These are phyloP conservation scores for Eudorina sp. DNA, from an alignment of 139 green algal genomes.

Conservation along the genomic window DNA sequence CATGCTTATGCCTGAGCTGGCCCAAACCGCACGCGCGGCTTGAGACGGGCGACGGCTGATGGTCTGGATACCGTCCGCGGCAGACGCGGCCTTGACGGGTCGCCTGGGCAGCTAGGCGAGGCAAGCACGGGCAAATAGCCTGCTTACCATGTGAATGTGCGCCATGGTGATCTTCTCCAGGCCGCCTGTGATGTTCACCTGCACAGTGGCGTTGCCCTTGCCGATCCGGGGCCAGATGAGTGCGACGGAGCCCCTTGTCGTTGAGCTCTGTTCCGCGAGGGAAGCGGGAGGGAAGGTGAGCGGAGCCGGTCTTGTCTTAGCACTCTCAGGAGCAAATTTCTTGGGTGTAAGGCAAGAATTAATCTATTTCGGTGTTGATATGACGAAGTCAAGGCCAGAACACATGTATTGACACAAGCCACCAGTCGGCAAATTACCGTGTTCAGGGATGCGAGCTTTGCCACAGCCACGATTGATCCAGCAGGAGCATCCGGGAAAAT, in stretches of 20 bases:
- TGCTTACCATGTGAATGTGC: background rate
- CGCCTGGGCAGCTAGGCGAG: no score
- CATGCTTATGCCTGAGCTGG: no score
- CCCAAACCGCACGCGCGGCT: no score
- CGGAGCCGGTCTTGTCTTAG: background rate
- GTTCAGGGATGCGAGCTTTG: background rate
- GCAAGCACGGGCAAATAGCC: no score
- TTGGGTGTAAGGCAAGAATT: background rate
- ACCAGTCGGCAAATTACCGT: background rate
- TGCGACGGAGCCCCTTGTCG: background rate
- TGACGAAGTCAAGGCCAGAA: background rate
- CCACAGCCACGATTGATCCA: background rate
- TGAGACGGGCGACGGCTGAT: background rate
- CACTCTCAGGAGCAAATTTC: background rate
- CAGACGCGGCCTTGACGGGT: no score
- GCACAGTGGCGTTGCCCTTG: background rate
- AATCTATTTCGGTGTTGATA: background rate
- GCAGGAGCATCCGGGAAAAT: background rate
- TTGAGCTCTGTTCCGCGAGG: background rate
- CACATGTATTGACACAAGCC: background rate
- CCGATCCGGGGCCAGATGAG: background rate
- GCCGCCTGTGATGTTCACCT: background rate
- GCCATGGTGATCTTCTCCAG: slow-evolving; percentile 10
- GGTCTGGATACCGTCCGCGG: no score
- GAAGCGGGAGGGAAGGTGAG: background rate